phyloP scores from a whole-genome alignment of 345 rosid genomes.

The Microcos paniculata region DNA sequence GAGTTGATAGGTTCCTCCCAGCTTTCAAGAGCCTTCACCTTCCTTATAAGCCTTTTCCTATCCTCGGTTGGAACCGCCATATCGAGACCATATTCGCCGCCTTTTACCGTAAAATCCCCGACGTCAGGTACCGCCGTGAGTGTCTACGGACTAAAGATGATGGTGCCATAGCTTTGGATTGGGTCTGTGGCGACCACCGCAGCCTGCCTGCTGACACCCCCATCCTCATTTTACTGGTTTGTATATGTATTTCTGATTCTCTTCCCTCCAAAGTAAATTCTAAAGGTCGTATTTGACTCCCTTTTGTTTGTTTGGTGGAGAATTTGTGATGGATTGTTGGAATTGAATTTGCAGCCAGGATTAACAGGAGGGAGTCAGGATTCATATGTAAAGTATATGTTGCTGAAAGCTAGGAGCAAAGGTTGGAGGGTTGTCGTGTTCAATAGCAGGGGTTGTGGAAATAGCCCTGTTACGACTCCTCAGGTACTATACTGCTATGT shows the following conservation, averaged over 20 bases:
- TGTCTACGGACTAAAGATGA: conserved; percentile 44
- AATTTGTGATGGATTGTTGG: background rate
- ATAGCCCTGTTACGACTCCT: conserved; percentile 86
- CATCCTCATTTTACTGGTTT: conserved; percentile 71
- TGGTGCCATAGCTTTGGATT: conserved; percentile 51
- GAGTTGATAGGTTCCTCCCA: conserved; percentile 51
- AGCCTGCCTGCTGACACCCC: conserved; percentile 55
- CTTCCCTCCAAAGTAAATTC: background rate
- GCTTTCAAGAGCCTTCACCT: conserved; percentile 45
- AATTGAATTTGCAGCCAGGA: conserved; percentile 59
- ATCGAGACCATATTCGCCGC: conserved; percentile 50
- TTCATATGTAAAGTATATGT: conserved; percentile 81
- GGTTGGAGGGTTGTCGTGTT: conserved; percentile 89
- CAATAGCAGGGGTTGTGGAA: conserved; percentile 85
- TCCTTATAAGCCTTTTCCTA: conserved; percentile 59
- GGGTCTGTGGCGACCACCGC: conserved; percentile 43
- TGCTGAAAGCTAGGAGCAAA: conserved; percentile 58
- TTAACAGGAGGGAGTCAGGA: conserved; percentile 88
- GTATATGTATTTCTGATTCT: background rate
- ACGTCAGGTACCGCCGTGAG: conserved; percentile 43
- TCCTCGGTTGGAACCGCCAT: conserved; percentile 42
- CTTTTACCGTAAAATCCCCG: conserved; percentile 42
- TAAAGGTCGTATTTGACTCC: background rate
- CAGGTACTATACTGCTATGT: conserved; percentile 43
- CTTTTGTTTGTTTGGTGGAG: conserved; percentile 3